These are phyloP conservation scores for Phytophthora pistaciae DNA, from an alignment of 352 stramenopile species.

Conservation along the genomic window DNA sequence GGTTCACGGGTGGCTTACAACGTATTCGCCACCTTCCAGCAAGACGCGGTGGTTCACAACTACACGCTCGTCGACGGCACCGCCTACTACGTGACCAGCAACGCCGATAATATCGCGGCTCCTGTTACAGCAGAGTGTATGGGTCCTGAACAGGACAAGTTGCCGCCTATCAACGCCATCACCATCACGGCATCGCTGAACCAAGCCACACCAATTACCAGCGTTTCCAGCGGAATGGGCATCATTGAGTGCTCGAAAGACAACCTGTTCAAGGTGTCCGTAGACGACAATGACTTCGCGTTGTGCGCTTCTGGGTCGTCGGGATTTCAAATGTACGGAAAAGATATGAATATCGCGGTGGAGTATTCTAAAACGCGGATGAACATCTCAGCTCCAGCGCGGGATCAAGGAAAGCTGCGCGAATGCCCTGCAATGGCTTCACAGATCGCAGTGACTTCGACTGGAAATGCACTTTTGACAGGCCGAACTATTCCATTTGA, in stretches of 20 bases:
- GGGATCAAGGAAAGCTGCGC: neutral
- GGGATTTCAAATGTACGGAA: conserved; percentile 14
- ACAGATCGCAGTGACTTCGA: neutral
- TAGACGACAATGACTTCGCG: conserved; percentile 11
- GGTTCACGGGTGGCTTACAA: conserved; percentile 19
- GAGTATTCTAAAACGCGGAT: conserved; percentile 1
- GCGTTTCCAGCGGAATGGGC: neutral
- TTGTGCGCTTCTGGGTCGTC: conserved; percentile 5
- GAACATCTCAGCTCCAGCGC: conserved; percentile 7
- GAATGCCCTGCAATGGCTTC: neutral
- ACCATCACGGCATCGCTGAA: conserved; percentile 6
- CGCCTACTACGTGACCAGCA: neutral
- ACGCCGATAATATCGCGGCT: neutral
- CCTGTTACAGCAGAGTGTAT: neutral
- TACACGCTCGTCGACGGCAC: conserved; percentile 9
- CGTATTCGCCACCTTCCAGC: conserved; percentile 12
- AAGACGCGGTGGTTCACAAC: conserved; percentile 13
- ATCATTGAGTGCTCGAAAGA: neutral
- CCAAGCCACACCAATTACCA: neutral
- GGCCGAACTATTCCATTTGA: neutral
- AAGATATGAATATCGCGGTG: conserved; percentile 14
- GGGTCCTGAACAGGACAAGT: neutral
- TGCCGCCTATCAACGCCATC: conserved; percentile 13
- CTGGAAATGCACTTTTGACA: conserved; percentile 2
- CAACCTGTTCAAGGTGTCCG: neutral